Base-by-base conservation (phyloP, 164 flowering plant genomes). In the Vitis rupestris region DNA sequence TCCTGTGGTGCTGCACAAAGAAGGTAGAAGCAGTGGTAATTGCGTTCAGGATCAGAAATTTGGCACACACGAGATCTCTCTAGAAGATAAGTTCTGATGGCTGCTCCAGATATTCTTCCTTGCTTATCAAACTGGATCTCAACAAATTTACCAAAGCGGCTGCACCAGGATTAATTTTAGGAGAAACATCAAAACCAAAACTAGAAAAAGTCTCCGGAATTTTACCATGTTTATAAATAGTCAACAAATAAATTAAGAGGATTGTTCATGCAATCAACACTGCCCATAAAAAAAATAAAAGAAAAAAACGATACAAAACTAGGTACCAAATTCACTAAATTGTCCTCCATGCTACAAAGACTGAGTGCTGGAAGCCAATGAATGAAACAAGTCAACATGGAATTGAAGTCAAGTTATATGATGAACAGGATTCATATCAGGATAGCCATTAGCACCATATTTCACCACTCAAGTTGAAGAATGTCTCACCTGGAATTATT, bases 31-130 rank as follows among this genome's bases (percentile, higher is more conserved):
- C 90, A 86, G 75, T 86, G 90, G 70, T 86, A 86, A 59, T 86
- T 86, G 67, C 90, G 82, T 63, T 86, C 90, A 63, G 90, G 90
- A 76, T 81, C 81, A 75, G 79, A 76, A 64, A 86, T 47, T 79
- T 86, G 90, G 78, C 88, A 84, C 65, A 86, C 90, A 57, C 90
- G 86, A 70, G 90, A 86, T 59, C 88, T 78, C 73, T 86, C 90
- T 15, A 86, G 68, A 72, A 86, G 85, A 74, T 86, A 86, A 13
- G 89, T 86, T 67, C 89, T 80, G 63, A 84, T 80, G 60, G 90
- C 90, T 57, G 90, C 88, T 73, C 90, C 90, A 54, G 90, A 86
- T 64, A 86, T 86, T 71, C 90, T 80, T 69, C 90, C 90, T 30
- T 77, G 82, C 80, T 84, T 86, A 63, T 86, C 90, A 82, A 86